Base-by-base conservation (phyloP, 768 basidiomycete genomes). In the Hericium rajendrae region DNA sequence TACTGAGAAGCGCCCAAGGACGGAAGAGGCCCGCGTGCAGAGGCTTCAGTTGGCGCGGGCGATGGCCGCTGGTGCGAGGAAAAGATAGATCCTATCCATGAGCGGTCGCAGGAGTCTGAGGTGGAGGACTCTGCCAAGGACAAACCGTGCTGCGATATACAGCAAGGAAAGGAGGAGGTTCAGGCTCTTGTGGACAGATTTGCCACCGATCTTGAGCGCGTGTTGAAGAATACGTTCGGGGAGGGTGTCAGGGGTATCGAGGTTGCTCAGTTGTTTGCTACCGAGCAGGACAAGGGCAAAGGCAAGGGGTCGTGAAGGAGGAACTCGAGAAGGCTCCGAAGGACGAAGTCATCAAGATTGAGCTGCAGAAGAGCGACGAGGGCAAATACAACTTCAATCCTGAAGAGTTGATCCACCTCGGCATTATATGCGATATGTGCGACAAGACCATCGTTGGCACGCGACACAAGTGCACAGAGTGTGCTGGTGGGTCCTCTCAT, bases 381-480 rank as follows among this genome's bases (percentile, higher is more conserved):
- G 32, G 32, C 32, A 32, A 32, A 8, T 32, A 32, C 32, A 10
- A 32, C 2, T 32, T 32, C 32, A 32, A 32, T 6, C 9, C 9
- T 32, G 32, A 32, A 9, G 32, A 32, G 32, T 32, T 32, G 32
- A 61, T 84, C 40, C 87, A 90, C 66, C 66, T 53, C 37, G 78
- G 78, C 28, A 71, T 89, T n/a, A 49, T 75, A 9, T 94, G 91
- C 67, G 86, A 93, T 67, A 63, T 62, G 15, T 94, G 91, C 68
- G 61, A 76, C 5, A 62, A 69, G 20, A 76, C 69, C 3, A 75
- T 92, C 40, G 71, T 78, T 56, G 91, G 90, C 11, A 67, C 82
- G 55, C 76, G 91, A 48, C 84, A 89, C 68, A 93, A 92, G 69
- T 93, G 91, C 64, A 69, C 89, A 20, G 85, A 89, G 62, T 92